Conservation (phyloP, 352 stramenopile species). For the Elongisporangium anandrum region DNA sequence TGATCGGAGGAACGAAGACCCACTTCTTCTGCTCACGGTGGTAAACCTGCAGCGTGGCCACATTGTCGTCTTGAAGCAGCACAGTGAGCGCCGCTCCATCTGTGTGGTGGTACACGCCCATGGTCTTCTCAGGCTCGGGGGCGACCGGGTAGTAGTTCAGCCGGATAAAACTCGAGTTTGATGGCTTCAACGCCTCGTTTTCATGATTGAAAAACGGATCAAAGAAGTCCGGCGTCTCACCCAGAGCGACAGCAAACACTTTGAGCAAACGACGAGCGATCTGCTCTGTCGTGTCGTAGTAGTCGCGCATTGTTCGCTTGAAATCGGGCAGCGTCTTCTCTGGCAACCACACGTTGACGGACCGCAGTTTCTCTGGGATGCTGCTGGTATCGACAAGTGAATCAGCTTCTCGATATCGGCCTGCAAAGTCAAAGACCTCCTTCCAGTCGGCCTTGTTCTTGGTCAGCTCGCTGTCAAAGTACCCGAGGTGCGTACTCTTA, state of each 20-base stretch:
- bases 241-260: conserved; percentile 24
- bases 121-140: conserved; percentile 18
- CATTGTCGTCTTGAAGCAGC: conserved; percentile 39
- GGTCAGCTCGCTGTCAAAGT: conserved; percentile 3
- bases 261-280: conserved; percentile 22
- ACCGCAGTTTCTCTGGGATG: too few relatives aligned
- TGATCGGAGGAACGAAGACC: conserved; percentile 26
- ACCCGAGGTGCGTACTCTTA: not conserved
- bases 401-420: too few relatives aligned
- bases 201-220: conserved; percentile 25
- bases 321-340: conserved; percentile 33
- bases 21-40: conserved; percentile 30
- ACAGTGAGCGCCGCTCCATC: conserved; percentile 44
- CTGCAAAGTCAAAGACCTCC: conserved; percentile 1
- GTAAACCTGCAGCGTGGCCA: conserved; percentile 41
- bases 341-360: conserved; percentile 26
- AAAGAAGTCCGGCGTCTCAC: conserved; percentile 17
- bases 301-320: conserved; percentile 17
- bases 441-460: conserved; percentile 7
- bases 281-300: conserved; percentile 23
- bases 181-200: not conserved
- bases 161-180: conserved; percentile 25
- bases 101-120: conserved; percentile 40
- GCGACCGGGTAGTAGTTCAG: conserved; percentile 85
- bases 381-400: too few relatives aligned